Evolutionary conservation across 2,329 filamentous ascomycete species (phyloP).

Genomic region (Exophiala mesophila): DNA sequence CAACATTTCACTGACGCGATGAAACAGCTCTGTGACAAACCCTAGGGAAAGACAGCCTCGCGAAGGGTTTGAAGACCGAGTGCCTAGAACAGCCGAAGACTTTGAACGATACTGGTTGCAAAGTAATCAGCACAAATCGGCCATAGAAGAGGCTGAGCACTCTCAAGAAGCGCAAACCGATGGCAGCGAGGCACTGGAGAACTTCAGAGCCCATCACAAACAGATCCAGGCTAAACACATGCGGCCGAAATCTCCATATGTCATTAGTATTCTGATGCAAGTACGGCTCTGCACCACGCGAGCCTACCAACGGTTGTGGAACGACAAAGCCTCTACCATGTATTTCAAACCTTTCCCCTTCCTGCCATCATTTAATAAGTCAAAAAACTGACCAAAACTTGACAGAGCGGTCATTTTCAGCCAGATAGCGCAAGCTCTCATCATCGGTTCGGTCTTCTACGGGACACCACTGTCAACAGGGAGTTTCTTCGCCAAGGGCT

Average conservation of each 20-base stretch:
- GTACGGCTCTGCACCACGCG: conserved; percentile 53
- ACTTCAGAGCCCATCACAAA: conserved; percentile 47
- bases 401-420: conserved; percentile 54
- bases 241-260: conserved; percentile 55
- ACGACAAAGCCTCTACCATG: conserved; percentile 49
- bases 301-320: conserved; percentile 63
- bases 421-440: conserved; percentile 55
- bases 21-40: conserved; percentile 53
- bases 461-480: conserved; percentile 52
- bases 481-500: conserved; percentile 60
- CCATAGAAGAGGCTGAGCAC: conserved; percentile 47
- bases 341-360: conserved; percentile 48
- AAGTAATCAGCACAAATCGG: conserved; percentile 53
- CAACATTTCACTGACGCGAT: no score
- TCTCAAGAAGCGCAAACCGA: conserved; percentile 50
- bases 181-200: conserved; percentile 52
- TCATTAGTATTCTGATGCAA: conserved; percentile 51
- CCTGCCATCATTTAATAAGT: conserved; percentile 55
- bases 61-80: conserved; percentile 40
- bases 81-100: conserved; percentile 52
- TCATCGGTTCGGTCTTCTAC: conserved; percentile 63
- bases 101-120: conserved; percentile 57
- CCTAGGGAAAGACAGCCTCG: conserved; percentile 45
- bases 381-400: not conserved
- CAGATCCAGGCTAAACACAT: conserved; percentile 44